Conservation (phyloP, 2,329 filamentous ascomycete genomes). For the Phialophora verrucosa region DNA sequence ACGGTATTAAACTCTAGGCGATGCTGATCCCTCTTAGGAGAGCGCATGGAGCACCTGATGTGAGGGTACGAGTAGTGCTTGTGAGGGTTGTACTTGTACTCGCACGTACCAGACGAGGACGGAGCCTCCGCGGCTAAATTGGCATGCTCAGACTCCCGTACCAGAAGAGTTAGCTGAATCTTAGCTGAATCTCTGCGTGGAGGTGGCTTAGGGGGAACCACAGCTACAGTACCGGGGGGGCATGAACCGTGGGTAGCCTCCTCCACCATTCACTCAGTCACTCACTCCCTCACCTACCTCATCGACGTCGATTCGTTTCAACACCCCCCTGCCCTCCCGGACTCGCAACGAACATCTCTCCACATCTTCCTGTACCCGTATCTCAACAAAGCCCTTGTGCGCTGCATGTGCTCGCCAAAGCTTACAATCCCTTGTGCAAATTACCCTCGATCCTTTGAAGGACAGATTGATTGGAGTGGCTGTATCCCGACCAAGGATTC, state of each 20-base stretch:
- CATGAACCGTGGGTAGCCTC: background rate
- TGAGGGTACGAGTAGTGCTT: background rate
- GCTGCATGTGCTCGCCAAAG: background rate
- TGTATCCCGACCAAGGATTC: background rate
- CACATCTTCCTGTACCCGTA: background rate
- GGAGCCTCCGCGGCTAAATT: background rate
- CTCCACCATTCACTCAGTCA: background rate
- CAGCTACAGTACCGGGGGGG: background rate
- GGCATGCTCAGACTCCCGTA: background rate
- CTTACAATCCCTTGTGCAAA: background rate
- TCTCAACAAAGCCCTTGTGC: background rate
- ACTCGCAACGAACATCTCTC: background rate
- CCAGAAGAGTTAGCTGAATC: constrained; percentile 2
- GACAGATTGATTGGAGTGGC: background rate
- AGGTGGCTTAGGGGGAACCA: background rate
- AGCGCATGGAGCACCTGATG: background rate
- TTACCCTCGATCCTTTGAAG: background rate
- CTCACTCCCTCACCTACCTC: background rate
- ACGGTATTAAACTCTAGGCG: background rate
- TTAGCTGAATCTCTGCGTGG: constrained; percentile 3
- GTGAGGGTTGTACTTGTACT: background rate
- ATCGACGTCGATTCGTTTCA: background rate
- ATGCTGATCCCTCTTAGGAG: background rate
- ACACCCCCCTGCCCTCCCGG: background rate
- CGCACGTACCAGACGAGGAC: background rate